Evolutionary conservation across 129 eudicot genomes (phyloP).

Genomic region (Flaveria bidentis): DNA sequence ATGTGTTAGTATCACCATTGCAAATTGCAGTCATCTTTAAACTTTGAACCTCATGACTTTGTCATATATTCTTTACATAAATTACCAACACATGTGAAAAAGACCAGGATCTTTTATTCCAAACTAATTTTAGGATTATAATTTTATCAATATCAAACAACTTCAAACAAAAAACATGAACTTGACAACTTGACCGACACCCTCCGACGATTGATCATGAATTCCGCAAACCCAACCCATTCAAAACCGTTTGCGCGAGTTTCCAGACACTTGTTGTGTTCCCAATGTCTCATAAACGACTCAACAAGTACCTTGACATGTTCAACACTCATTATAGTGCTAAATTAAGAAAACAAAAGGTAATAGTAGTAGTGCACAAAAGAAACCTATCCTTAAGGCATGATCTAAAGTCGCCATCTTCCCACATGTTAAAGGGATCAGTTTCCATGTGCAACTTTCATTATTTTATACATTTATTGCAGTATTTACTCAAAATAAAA

Average conservation of each 20-base stretch:
- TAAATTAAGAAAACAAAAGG: constrained; percentile 26
- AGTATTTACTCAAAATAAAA: constrained; percentile 15
- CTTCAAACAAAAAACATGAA: not conserved
- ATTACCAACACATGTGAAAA: not conserved
- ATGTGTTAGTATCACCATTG: not conserved
- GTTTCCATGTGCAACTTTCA: constrained; percentile 51
- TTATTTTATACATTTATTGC: constrained; percentile 36
- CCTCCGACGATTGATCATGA: not conserved
- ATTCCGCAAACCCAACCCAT: not conserved
- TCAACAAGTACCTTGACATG: not conserved
- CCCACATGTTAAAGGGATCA: constrained; percentile 58
- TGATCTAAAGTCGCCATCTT: constrained; percentile 40
- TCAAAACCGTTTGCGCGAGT: not conserved
- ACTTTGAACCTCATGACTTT: not conserved
- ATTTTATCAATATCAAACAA: not conserved
- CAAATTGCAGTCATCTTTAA: not conserved
- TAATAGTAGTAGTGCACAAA: constrained; percentile 20
- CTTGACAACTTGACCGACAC: not conserved
- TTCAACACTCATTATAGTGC: not conserved
- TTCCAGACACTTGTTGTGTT: not conserved
- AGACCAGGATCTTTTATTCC: not conserved
- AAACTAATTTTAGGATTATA: not conserved
- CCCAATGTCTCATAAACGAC: constrained; percentile 1
- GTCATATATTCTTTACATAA: not conserved
- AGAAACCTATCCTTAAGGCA: constrained; percentile 27